Evolutionary conservation across 805 yeast species (phyloP), one percentile per base, ranked within the genome.

Genomic region (Priceomyces fermenticarens): DNA sequence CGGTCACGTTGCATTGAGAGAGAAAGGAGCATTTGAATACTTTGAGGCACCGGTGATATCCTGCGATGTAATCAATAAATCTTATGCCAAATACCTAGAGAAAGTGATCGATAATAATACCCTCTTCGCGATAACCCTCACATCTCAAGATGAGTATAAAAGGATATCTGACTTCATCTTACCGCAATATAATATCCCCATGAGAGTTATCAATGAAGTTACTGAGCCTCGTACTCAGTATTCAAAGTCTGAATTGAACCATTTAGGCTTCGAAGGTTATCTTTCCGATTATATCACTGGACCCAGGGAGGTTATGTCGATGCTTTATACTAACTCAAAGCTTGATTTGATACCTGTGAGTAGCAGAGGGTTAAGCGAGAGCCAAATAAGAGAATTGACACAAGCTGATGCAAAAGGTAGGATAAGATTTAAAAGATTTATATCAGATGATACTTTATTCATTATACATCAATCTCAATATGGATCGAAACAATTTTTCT

Each of bases 201-300:
- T 83, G 38, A 78, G 88, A 72, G 75, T 80, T 1, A 48, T 53
- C 45, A 42, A 41, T 38, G 38, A 42, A n/a, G 45, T 46, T 32
- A 68, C 39, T 45, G 30, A 35, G 40, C 57, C 49, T 5, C 50
- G 52, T 2, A 45, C 55, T 32, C 44, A 57, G 2, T 33, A 42
- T 2, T 67, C 26, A 2, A 39, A 17, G 10, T 28, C 66, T 7
- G 55, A 71, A 36, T 50, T 88, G 2, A 52, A 47, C 23, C 28
- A 42, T 0, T 59, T 67, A 15, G 96, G 96, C 0, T 89, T 93
- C 58, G 96, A 86, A 41, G 93, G 96, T 1, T 87, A 78, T 53
- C 49, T 89, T 17, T 60, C 75, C 2, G 97, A 93, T 51, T 78
- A 78, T 46, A 53, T 91, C 2, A 60, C 63, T 2, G 98, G 96